phyloP scores from a whole-genome alignment of 148 eudicot genomes.

The Camellia sinensis region DNA sequence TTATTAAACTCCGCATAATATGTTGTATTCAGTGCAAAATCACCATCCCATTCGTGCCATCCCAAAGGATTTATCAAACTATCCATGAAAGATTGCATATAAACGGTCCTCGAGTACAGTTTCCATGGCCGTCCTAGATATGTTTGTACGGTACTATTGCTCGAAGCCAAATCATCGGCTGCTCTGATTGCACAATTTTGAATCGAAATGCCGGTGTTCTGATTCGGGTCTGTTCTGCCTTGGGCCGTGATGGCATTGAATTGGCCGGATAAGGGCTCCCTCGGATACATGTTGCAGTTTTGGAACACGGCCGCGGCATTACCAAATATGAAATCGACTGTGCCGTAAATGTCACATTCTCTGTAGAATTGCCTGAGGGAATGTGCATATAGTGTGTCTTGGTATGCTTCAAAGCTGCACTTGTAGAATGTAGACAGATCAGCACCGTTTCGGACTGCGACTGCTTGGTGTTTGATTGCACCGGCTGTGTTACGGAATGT shows the following conservation, averaged over 20 bases:
- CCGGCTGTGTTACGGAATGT: constrained; percentile 84
- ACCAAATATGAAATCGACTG: constrained; percentile 86
- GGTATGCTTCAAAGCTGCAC: constrained; percentile 84
- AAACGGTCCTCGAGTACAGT: constrained; percentile 55
- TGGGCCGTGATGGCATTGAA: constrained; percentile 86
- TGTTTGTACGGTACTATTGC: constrained; percentile 28
- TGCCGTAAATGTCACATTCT: constrained; percentile 81
- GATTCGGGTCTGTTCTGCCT: constrained; percentile 70
- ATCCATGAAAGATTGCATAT: constrained; percentile 49
- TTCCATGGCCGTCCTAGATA: constrained; percentile 90
- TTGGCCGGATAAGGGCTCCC: constrained; percentile 46
- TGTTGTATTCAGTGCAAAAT: constrained; percentile 32
- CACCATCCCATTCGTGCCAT: constrained; percentile 67
- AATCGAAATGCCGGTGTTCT: constrained; percentile 70
- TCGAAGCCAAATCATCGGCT: constrained; percentile 45
- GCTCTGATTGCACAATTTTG: constrained; percentile 58
- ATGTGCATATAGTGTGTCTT: constrained; percentile 78
- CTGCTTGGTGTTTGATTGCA: constrained; percentile 69
- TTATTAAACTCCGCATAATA: constrained; percentile 38
- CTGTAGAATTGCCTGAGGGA: constrained; percentile 71
- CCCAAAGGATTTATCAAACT: constrained; percentile 40
- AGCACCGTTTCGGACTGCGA: constrained; percentile 69
- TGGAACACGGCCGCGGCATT: constrained; percentile 75
- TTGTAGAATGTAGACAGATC: constrained; percentile 71
- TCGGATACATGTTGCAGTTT: constrained; percentile 61